Evolutionary conservation across 2,329 filamentous ascomycete genomes (phyloP).

Genomic region (Whalleya microplaca): DNA sequence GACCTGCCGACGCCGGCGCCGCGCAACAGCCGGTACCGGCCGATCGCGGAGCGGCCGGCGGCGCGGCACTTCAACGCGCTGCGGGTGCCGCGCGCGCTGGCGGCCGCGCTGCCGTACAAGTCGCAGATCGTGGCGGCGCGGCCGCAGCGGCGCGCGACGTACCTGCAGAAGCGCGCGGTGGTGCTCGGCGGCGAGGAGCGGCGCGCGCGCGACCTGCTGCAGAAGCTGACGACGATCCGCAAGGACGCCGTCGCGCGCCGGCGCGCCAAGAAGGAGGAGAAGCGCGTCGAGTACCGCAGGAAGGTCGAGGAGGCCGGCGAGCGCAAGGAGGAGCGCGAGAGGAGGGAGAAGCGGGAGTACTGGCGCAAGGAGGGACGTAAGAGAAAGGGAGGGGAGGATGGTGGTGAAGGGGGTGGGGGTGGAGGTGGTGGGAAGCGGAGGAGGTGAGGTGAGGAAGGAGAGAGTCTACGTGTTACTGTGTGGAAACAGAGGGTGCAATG

Average conservation of each 20-base stretch:
- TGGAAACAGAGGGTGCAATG: too few species aligned
- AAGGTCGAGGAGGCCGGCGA: conserved; percentile 82
- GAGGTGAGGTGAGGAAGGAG: too few species aligned
- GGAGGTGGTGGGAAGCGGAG: not conserved
- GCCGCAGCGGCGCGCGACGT: conserved; percentile 79
- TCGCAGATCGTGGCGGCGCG: conserved; percentile 85
- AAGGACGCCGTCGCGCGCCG: conserved; percentile 91
- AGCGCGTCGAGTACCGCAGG: conserved; percentile 76
- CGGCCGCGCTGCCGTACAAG: conserved; percentile 86
- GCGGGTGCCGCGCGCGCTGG: conserved; percentile 76
- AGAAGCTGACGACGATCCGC: conserved; percentile 86
- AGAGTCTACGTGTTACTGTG: too few species aligned
- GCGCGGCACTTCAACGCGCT: conserved; percentile 79
- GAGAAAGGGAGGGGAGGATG: conserved; percentile 48
- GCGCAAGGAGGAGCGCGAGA: conserved; percentile 85
- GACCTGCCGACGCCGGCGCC: conserved; percentile 75
- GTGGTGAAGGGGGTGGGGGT: conserved; percentile 30
- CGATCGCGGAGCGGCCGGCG: conserved; percentile 65
- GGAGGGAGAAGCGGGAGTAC: conserved; percentile 88
- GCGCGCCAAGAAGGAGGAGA: conserved; percentile 83
- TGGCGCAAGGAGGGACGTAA: conserved; percentile 89
- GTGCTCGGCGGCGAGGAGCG: conserved; percentile 84
- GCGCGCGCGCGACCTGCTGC: conserved; percentile 84
- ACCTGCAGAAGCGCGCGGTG: conserved; percentile 95
- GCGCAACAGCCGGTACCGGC: conserved; percentile 84